Conservation (phyloP, 129 eudicot genomes). For the Chrysanthemum makinoi region DNA sequence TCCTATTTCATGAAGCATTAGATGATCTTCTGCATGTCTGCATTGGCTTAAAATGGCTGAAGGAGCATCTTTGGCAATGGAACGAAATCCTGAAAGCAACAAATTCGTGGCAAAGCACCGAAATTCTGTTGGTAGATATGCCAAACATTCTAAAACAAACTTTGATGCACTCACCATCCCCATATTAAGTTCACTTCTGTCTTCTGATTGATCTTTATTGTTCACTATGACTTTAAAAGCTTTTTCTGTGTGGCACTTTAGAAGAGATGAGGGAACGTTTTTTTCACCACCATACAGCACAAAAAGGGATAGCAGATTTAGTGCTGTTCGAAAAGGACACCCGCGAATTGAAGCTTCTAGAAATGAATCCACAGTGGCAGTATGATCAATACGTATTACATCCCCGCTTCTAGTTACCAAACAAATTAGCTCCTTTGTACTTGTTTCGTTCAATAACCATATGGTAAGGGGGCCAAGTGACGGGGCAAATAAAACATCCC, state of each 20-base stretch:
- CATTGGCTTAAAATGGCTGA: constrained; percentile 65
- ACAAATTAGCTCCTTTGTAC: constrained; percentile 59
- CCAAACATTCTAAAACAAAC: constrained; percentile 62
- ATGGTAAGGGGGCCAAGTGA: constrained; percentile 72
- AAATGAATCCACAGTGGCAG: constrained; percentile 62
- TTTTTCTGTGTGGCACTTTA: constrained; percentile 62
- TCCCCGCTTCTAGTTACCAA: constrained; percentile 74
- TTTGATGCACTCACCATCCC: constrained; percentile 39
- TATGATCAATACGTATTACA: constrained; percentile 70
- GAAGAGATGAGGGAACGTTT: constrained; percentile 58
- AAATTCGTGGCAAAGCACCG: constrained; percentile 67
- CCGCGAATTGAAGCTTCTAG: constrained; percentile 51
- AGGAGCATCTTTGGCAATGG: constrained; percentile 60
- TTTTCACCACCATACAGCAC: constrained; percentile 71
- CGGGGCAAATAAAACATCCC: constrained; percentile 81
- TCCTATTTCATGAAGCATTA: constrained; percentile 87
- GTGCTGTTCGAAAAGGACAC: constrained; percentile 65
- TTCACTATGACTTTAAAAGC: constrained; percentile 59
- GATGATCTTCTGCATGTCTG: constrained; percentile 46
- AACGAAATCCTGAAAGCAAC: constrained; percentile 67
- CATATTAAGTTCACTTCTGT: constrained; percentile 16
- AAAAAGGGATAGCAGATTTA: constrained; percentile 59
- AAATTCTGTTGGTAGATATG: constrained; percentile 68
- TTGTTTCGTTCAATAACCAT: constrained; percentile 68
- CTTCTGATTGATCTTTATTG: constrained; percentile 21